phyloP scores from a whole-genome alignment of 257 asterid genomes.

The Gentiana straminea region DNA sequence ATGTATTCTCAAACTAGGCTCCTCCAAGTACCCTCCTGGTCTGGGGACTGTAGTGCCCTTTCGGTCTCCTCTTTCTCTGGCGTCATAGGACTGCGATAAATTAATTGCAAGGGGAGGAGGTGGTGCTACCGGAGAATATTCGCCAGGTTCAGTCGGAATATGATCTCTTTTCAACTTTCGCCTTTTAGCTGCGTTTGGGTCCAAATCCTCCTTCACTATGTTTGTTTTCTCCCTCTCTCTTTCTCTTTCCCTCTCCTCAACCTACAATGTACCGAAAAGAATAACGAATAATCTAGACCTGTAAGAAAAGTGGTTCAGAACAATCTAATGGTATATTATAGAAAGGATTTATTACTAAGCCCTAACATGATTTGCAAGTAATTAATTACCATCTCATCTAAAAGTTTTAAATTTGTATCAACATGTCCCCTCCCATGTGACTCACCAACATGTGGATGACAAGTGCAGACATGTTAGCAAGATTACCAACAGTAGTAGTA shows the following conservation, averaged over 20 bases:
- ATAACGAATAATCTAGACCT: background rate
- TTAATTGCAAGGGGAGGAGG: slow-evolving; percentile 46
- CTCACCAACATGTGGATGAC: too few species aligned
- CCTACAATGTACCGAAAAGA: slow-evolving; percentile 28
- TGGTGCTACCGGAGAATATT: slow-evolving; percentile 59
- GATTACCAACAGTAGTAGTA: too few species aligned
- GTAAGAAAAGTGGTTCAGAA: slow-evolving; percentile 5
- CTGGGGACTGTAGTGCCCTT: slow-evolving; percentile 60
- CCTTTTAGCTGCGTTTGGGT: slow-evolving; percentile 69
- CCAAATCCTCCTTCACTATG: slow-evolving; percentile 63
- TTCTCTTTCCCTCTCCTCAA: slow-evolving; percentile 77
- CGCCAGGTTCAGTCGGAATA: slow-evolving; percentile 77
- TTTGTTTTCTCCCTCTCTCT: slow-evolving; percentile 70
- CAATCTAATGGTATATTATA: background rate
- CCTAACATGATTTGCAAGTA: too few species aligned
- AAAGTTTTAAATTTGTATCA: too few species aligned
- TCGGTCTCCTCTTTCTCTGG: slow-evolving; percentile 79
- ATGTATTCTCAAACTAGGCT: slow-evolving; percentile 65
- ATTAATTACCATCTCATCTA: too few species aligned
- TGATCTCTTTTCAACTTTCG: slow-evolving; percentile 92
- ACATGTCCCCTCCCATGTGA: too few species aligned
- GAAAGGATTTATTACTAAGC: background rate
- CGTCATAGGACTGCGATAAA: slow-evolving; percentile 53
- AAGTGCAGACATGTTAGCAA: too few species aligned
- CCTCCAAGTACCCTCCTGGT: slow-evolving; percentile 63